Base-by-base conservation (phyloP, 2,329 filamentous ascomycete species). In the Diaporthe aspalathi region DNA sequence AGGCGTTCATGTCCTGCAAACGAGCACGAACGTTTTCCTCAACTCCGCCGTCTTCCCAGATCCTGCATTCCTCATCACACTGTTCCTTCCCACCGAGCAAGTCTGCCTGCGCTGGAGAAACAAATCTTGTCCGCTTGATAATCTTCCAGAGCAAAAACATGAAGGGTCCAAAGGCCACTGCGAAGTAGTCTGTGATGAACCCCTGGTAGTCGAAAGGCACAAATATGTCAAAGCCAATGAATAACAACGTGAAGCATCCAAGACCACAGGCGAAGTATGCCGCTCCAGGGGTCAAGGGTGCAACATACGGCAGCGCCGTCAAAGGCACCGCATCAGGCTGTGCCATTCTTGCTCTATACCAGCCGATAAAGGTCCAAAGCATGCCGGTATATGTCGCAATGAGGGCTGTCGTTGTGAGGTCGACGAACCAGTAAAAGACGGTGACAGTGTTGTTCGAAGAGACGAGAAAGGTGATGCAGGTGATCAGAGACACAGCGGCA, bases 101-200 rank as follows among this genome's bases (percentile, higher is more conserved):
- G 78, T 91, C 89, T 0, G 87, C 84, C 40, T 90, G 86, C 17
- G 84, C 79, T 0, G 85, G 80, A 60, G 81, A 82, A 62, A 84
- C 77, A 73, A 83, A 83, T 73, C 86, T 87, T 0, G 88, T 89
- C 76, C 82, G 83, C 77, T 89, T 87, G 73, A 86, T 57, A 3
- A 90, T 24, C 78, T 92, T 92, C 87, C 89, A 91, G 2, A 84
- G 85, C 8, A 89, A 57, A 75, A 86, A 91, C 27, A 91, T 79
- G 17, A 77, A 73, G n/a, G 82, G 72, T 70, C 82, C 83, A 56
- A 84, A 80, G 2, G 80, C 78, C 22, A 85, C 76, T 0, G 79
- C 82, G 67, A 85, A 81, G 73, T 86, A 86, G 2, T 80, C 79
- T 3, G 83, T 81, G 22, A 86, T 73, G 74, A 86, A 86, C 47